Percentiles rank a stretch among this genome's conserved stretches.
These are phyloP conservation scores for Torulaspora delbrueckii DNA, from an alignment of 805 yeast genomes.

Conservation along the genomic window DNA sequence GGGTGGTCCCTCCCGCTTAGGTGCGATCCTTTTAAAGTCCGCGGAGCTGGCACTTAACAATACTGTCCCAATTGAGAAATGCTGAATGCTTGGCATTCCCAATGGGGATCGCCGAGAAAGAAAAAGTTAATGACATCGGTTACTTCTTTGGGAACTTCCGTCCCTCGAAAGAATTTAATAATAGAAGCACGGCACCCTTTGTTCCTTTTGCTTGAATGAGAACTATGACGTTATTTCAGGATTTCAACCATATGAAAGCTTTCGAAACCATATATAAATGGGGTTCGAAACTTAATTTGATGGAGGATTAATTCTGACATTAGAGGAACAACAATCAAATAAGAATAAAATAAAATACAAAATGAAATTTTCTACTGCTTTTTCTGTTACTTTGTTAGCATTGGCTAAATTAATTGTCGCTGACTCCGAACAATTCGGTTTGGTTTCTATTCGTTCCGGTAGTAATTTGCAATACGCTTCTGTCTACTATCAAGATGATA, in stretches of 20 bases:
- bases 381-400: slow-evolving; percentile 28
- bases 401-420: slow-evolving; percentile 28
- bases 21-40: too few species aligned
- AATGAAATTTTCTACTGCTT: slow-evolving; percentile 27
- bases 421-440: slow-evolving; percentile 37
- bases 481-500: slow-evolving; percentile 21
- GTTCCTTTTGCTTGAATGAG: background rate
- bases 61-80: too few species aligned
- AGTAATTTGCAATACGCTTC: slow-evolving; percentile 34
- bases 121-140: background rate
- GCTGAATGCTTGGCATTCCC: background rate
- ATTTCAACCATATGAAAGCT: too few species aligned
- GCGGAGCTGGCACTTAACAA: too few species aligned
- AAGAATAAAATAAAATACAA: background rate
- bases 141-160: background rate
- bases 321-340: background rate
- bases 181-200: background rate
- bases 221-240: background rate
- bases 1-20: slow-evolving; percentile 42
- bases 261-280: too few species aligned
- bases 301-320: too few species aligned
- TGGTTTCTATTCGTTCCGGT: slow-evolving; percentile 37
- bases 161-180: background rate
- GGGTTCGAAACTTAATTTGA: too few species aligned
- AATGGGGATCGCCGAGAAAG: background rate